Evolutionary conservation across 2,329 filamentous ascomycete species (phyloP).

Genomic region (Colletotrichum sp.): DNA sequence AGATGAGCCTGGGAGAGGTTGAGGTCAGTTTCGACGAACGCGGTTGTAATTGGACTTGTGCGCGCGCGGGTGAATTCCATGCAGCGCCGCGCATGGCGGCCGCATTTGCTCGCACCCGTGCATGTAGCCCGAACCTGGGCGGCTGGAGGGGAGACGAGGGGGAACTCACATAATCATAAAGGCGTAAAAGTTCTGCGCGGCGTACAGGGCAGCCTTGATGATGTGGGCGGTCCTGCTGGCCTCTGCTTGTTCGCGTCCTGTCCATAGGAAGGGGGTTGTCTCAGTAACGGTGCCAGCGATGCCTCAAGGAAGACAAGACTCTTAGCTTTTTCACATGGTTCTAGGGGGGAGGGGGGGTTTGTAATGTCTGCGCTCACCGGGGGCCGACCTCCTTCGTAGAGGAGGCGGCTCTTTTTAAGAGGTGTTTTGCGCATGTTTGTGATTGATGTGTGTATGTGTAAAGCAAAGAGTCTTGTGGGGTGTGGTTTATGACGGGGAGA

Average conservation of each 20-base stretch:
- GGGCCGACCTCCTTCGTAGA: slow-evolving; percentile 5
- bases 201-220: slow-evolving; percentile 84
- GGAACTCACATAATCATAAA: slow-evolving; percentile 97
- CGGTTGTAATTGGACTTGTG: not conserved
- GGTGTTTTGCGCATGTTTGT: not conserved
- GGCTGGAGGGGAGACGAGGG: too few relatives aligned
- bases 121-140: not conserved
- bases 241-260: slow-evolving; percentile 73
- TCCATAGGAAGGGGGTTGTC: slow-evolving; percentile 65
- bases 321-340: slow-evolving; percentile 21
- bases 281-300: slow-evolving; percentile 59
- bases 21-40: not conserved
- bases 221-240: slow-evolving; percentile 74
- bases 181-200: slow-evolving; percentile 94
- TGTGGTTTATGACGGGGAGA: not conserved
- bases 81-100: not conserved
- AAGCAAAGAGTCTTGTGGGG: not conserved
- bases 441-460: not conserved
- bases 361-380: slow-evolving; percentile 13
- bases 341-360: not conserved
- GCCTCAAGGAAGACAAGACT: slow-evolving; percentile 25
- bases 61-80: not conserved
- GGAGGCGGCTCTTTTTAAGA: slow-evolving; percentile 1
- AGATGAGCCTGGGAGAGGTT: slow-evolving; percentile 76
- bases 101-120: not conserved